Evolutionary conservation across 495 filamentous ascomycete genomes (phyloP).

Genomic region (Neurospora terricola): DNA sequence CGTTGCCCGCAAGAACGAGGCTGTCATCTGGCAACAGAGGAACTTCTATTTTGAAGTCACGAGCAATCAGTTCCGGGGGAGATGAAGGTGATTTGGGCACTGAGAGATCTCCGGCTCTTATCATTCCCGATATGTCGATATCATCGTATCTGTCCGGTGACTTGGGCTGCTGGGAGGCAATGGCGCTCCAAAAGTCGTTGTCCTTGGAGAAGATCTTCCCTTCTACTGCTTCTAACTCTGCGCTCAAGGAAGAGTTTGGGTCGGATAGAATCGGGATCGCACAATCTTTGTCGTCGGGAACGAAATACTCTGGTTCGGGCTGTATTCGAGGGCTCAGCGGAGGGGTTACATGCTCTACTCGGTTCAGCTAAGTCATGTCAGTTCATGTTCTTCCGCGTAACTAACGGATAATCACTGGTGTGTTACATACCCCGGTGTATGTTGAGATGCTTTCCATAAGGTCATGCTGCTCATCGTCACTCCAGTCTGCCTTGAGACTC

Average conservation of each 20-base stretch:
- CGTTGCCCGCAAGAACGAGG: background rate
- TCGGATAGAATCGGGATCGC: constrained; percentile 47
- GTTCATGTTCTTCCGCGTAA: background rate
- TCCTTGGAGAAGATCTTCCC: constrained; percentile 12
- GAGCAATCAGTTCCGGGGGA: constrained; percentile 1
- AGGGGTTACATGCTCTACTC: constrained; percentile 40
- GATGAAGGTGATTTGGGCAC: background rate
- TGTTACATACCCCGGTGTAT: constrained; percentile 27
- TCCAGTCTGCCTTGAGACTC: constrained; percentile 29
- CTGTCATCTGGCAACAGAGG: constrained; percentile 11
- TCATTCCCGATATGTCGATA: constrained; percentile 14
- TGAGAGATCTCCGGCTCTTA: constrained; percentile 13
- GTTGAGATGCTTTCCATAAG: constrained; percentile 21
- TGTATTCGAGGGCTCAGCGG: constrained; percentile 44
- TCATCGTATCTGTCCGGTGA: constrained; percentile 14
- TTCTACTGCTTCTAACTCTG: constrained; percentile 41
- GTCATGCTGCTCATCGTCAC: constrained; percentile 20
- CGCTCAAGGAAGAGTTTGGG: constrained; percentile 30
- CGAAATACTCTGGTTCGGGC: constrained; percentile 25
- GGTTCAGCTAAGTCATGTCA: constrained; percentile 11
- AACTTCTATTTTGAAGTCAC: constrained; percentile 15
- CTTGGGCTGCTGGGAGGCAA: background rate
- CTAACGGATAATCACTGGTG: background rate
- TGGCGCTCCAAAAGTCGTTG: constrained; percentile 10
- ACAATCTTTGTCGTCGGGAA: constrained; percentile 37